phyloP scores from a whole-genome alignment of 1,139 yeast species.

The Kurtzmaniella natalensis region DNA sequence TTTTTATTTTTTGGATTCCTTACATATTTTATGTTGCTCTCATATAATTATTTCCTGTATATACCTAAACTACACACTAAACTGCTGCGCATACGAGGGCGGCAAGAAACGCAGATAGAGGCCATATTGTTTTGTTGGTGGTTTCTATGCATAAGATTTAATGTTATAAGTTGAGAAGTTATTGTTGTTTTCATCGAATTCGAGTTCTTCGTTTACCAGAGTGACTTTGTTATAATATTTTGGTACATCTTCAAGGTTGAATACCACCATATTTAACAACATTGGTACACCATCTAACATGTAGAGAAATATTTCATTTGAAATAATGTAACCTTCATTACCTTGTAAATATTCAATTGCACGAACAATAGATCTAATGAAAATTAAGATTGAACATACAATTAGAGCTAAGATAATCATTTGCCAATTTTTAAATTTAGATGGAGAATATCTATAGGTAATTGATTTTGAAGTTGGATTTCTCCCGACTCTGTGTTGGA shows the following conservation, averaged over 20 bases:
- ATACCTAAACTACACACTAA: too few species aligned
- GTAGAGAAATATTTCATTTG: conserved; percentile 33
- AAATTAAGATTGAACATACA: conserved; percentile 24
- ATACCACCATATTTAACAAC: conserved; percentile 11
- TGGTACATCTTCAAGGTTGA: conserved; percentile 4
- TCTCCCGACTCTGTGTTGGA: conserved; percentile 7
- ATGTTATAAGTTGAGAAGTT: too few species aligned
- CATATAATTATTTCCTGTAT: too few species aligned
- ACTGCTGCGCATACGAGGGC: too few species aligned
- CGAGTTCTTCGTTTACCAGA: neutral
- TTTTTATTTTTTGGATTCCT: too few species aligned
- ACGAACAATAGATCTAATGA: conserved; percentile 38
- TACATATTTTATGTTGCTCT: too few species aligned
- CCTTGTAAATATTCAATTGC: conserved; percentile 37
- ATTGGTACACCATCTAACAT: conserved; percentile 30
- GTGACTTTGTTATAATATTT: conserved; percentile 1
- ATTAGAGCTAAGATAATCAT: conserved; percentile 16
- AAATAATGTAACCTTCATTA: conserved; percentile 24
- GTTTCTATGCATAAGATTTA: too few species aligned
- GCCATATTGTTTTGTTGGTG: too few species aligned
- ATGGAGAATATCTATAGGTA: conserved; percentile 6
- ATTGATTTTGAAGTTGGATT: conserved; percentile 5
- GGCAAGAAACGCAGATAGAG: too few species aligned
- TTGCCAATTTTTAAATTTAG: conserved; percentile 12
- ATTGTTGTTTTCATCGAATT: too few species aligned